Evolutionary conservation across 2,329 filamentous ascomycete genomes (phyloP).

Genomic region (Botrytis deweyae): DNA sequence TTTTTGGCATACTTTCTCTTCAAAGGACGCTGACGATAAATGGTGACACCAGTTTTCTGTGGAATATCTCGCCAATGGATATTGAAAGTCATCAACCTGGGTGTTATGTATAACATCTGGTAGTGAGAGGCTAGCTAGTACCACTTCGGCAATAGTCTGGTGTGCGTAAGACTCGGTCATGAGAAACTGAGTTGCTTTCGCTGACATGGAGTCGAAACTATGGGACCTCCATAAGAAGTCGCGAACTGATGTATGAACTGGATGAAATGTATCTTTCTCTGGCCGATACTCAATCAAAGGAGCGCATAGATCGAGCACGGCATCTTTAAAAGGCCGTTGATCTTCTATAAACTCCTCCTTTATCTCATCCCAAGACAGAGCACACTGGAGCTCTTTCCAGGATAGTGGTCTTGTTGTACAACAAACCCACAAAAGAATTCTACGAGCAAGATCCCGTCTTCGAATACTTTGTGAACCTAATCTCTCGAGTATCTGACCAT

Average conservation of each 20-base stretch:
- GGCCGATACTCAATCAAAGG: slow-evolving; percentile 19
- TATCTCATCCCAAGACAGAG: slow-evolving; percentile 15
- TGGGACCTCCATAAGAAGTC: slow-evolving; percentile 8
- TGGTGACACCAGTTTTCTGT: slow-evolving; percentile 20
- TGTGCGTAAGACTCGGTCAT: slow-evolving; percentile 16
- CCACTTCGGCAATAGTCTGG: slow-evolving; percentile 8
- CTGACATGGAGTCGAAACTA: slow-evolving; percentile 16
- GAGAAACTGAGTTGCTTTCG: slow-evolving; percentile 14
- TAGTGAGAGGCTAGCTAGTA: slow-evolving; percentile 1
- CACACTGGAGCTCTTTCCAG: slow-evolving; percentile 17
- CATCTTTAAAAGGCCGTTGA: slow-evolving; percentile 17
- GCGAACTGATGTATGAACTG: not conserved
- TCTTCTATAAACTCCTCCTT: slow-evolving; percentile 5
- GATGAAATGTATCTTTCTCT: slow-evolving; percentile 10
- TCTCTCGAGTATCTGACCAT: slow-evolving; percentile 15
- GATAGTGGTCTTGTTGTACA: slow-evolving; percentile 13
- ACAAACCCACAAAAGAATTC: slow-evolving; percentile 15
- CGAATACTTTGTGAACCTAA: slow-evolving; percentile 16
- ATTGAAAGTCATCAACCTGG: slow-evolving; percentile 2
- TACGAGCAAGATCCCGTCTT: slow-evolving; percentile 6
- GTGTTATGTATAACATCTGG: not conserved
- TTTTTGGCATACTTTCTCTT: not conserved
- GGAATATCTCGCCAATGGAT: slow-evolving; percentile 10
- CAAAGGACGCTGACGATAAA: slow-evolving; percentile 10
- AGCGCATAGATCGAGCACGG: slow-evolving; percentile 6